Conservation (phyloP, 805 yeast genomes). For the Monosporozyma yasuniensis region DNA sequence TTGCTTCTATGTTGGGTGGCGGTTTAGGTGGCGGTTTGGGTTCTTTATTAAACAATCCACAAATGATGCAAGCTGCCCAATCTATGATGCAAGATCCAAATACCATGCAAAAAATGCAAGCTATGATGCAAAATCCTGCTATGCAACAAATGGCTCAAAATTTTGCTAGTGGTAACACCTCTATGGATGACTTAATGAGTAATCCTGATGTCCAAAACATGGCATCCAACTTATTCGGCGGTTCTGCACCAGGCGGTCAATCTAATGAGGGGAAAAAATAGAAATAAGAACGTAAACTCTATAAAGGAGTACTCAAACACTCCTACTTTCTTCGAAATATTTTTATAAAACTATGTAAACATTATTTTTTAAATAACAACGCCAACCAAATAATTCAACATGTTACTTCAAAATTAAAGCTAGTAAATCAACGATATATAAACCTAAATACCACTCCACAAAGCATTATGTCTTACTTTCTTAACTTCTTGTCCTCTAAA, state of each 20-base stretch:
- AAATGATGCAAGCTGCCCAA: slow-evolving; percentile 81
- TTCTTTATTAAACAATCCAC: slow-evolving; percentile 82
- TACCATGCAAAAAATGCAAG: slow-evolving; percentile 57
- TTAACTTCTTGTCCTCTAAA: background rate
- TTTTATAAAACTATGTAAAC: background rate
- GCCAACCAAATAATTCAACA: background rate
- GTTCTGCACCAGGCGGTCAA: background rate
- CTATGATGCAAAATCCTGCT: slow-evolving; percentile 72
- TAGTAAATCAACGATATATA: no score
- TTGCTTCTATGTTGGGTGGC: slow-evolving; percentile 66
- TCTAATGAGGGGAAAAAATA: background rate
- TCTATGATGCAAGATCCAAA: slow-evolving; percentile 79
- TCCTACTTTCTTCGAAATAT: background rate
- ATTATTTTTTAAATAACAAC: background rate
- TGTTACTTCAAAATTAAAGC: background rate
- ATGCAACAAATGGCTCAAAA: slow-evolving; percentile 76
- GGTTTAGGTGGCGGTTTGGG: slow-evolving; percentile 43
- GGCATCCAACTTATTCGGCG: slow-evolving; percentile 63
- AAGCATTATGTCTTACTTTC: background rate
- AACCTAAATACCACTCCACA: background rate
- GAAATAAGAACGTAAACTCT: background rate
- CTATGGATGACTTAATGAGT: slow-evolving; percentile 62
- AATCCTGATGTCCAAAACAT: slow-evolving; percentile 68
- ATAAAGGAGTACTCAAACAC: background rate
- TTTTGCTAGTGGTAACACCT: slow-evolving; percentile 50